Percentiles rank a stretch among this genome's conserved stretches.
Evolutionary conservation across 352 stramenopile genomes (phyloP).

Genomic region (Peronospora farinosa): DNA sequence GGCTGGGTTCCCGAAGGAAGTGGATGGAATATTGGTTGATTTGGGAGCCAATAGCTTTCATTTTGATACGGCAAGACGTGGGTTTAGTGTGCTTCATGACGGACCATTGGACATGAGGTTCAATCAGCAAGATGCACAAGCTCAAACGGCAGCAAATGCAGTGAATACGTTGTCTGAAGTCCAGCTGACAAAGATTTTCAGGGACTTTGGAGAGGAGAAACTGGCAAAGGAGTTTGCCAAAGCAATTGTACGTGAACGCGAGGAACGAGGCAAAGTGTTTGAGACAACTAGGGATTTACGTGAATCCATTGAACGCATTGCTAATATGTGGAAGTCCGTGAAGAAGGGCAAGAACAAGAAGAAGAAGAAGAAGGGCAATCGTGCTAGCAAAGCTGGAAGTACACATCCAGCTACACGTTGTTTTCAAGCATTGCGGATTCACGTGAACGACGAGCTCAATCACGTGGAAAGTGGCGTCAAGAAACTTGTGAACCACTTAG

Average conservation of each 20-base stretch:
- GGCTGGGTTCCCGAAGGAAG: slow-evolving; percentile 38
- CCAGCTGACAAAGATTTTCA: slow-evolving; percentile 70
- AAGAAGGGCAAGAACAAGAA: slow-evolving; percentile 17
- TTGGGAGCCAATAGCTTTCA: slow-evolving; percentile 81
- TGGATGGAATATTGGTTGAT: slow-evolving; percentile 71
- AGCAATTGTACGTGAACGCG: slow-evolving; percentile 63
- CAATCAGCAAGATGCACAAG: slow-evolving; percentile 32
- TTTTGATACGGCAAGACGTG: slow-evolving; percentile 58
- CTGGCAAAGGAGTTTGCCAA: slow-evolving; percentile 79
- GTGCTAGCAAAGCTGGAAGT: slow-evolving; percentile 18
- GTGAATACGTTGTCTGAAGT: slow-evolving; percentile 71
- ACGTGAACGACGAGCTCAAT: slow-evolving; percentile 74
- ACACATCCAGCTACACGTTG: slow-evolving; percentile 69
- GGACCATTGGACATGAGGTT: slow-evolving; percentile 80
- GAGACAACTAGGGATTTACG: slow-evolving; percentile 56
- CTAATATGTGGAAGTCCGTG: slow-evolving; percentile 51
- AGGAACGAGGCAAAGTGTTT: slow-evolving; percentile 45
- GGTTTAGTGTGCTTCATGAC: slow-evolving; percentile 70
- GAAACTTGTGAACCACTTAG: slow-evolving; percentile 45
- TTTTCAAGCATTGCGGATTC: slow-evolving; percentile 77
- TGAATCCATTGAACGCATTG: slow-evolving; percentile 71
- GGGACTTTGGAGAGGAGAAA: slow-evolving; percentile 59
- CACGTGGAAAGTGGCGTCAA: slow-evolving; percentile 58
- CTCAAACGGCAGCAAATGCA: slow-evolving; percentile 47
- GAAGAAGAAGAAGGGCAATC: slow-evolving; percentile 25